These are phyloP conservation scores for Elsinoe batatas DNA, from an alignment of 2,329 filamentous ascomycete genomes.

Conservation along the genomic window DNA sequence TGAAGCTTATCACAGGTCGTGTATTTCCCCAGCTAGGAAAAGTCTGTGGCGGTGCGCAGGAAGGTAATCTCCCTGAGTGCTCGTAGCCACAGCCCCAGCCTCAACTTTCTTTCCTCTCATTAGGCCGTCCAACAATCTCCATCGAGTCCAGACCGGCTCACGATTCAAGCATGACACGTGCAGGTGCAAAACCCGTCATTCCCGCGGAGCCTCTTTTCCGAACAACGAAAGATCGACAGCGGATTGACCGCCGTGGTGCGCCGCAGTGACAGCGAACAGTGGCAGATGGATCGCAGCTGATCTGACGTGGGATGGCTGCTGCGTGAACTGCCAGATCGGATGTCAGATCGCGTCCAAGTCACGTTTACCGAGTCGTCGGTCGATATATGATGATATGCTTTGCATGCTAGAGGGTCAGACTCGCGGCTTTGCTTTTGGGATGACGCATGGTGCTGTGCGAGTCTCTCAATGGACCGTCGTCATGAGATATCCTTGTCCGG, in stretches of 20 bases:
- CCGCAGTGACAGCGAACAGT: neutral
- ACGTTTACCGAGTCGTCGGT: neutral
- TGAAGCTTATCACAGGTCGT: neutral
- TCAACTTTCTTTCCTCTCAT: neutral
- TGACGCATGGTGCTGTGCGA: neutral
- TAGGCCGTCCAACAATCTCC: neutral
- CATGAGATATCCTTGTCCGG: too few species aligned
- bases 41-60: neutral
- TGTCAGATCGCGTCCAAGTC: neutral
- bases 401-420: neutral
- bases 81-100: neutral
- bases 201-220: neutral
- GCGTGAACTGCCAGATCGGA: neutral
- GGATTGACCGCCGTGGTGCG: neutral
- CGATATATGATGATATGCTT: neutral
- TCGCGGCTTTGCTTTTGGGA: neutral
- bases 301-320: neutral
- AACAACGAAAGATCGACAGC: neutral
- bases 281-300: neutral
- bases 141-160: neutral
- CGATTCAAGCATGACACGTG: neutral
- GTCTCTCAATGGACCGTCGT: too few species aligned
- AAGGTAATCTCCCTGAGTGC: neutral
- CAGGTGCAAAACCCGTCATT: neutral
- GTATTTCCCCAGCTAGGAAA: conserved; percentile 2